Percentiles rank a stretch among this genome's conserved stretches.
Conservation (phyloP, 805 yeast species). For the Candida wancherniae region DNA sequence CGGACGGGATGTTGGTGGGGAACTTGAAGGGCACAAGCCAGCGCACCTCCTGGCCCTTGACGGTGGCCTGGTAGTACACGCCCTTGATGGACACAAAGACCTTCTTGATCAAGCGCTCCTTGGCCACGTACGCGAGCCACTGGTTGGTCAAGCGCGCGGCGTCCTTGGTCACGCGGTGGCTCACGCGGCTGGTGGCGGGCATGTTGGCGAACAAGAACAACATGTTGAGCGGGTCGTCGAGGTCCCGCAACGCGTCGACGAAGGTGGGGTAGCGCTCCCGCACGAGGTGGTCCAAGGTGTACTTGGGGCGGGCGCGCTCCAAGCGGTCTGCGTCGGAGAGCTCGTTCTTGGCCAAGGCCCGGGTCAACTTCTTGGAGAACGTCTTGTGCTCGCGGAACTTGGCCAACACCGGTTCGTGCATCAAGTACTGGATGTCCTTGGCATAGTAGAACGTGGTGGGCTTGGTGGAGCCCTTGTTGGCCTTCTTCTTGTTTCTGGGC, state of each 20-base stretch:
- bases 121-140: conserved; percentile 92
- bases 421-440: conserved; percentile 89
- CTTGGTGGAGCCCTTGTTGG: conserved; percentile 96
- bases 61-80: conserved; percentile 86
- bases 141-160: conserved; percentile 86
- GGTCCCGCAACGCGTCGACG: conserved; percentile 83
- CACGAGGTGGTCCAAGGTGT: conserved; percentile 83
- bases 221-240: conserved; percentile 95
- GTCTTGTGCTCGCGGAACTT: conserved; percentile 95
- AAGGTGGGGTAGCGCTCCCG: conserved; percentile 96
- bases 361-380: conserved; percentile 84
- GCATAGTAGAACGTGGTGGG: conserved; percentile 91
- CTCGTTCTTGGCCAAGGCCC: conserved; percentile 90
- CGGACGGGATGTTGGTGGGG: conserved; percentile 91
- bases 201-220: conserved; percentile 86
- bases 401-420: conserved; percentile 89
- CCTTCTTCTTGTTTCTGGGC: conserved; percentile 92
- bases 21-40: conserved; percentile 98
- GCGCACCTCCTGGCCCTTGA: conserved; percentile 87
- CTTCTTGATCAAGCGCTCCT: conserved; percentile 74
- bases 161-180: conserved; percentile 76
- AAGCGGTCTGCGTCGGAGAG: conserved; percentile 80
- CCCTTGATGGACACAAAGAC: conserved; percentile 97
- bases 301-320: conserved; percentile 75
- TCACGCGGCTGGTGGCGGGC: conserved; percentile 87